Conservation (phyloP, 2,329 filamentous ascomycete genomes). For the Parasarocladium wereldwijsianum region DNA sequence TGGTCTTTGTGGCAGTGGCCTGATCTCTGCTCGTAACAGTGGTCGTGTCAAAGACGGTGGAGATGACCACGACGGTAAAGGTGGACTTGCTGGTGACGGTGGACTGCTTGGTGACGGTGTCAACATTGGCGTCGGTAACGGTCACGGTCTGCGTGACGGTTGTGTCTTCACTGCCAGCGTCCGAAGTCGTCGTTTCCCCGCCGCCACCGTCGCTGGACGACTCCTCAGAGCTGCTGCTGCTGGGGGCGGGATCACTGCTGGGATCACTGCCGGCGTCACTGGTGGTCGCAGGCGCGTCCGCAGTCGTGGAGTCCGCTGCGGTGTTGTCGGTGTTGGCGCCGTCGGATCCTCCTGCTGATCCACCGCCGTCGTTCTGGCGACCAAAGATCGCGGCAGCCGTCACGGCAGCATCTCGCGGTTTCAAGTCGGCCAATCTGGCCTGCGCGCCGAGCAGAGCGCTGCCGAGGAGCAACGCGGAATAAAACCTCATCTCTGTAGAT, state of each 20-base stretch:
- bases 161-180: slow-evolving; percentile 12
- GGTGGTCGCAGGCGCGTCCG: slow-evolving; percentile 1
- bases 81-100: slow-evolving; percentile 8
- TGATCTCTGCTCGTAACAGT: slow-evolving; percentile 15
- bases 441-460: slow-evolving; percentile 1
- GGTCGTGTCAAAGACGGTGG: slow-evolving; percentile 14
- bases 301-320: neutral
- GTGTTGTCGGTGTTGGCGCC: neutral
- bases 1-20: slow-evolving; percentile 19
- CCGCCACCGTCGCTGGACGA: slow-evolving; percentile 1
- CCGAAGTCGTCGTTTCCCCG: slow-evolving; percentile 1
- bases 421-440: neutral
- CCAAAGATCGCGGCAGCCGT: neutral
- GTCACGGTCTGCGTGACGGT: slow-evolving; percentile 17
- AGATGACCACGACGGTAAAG: slow-evolving; percentile 8
- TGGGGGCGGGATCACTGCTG: neutral
- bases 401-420: neutral
- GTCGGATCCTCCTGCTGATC: too few species aligned
- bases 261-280: neutral
- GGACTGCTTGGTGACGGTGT: slow-evolving; percentile 4
- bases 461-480: slow-evolving; percentile 1
- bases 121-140: slow-evolving; percentile 11
- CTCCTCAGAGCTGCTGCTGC: neutral
- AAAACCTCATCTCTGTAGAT: slow-evolving; percentile 4
- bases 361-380: neutral